phyloP scores from a whole-genome alignment of 139 green algal species.

The Chlorella sp. region DNA sequence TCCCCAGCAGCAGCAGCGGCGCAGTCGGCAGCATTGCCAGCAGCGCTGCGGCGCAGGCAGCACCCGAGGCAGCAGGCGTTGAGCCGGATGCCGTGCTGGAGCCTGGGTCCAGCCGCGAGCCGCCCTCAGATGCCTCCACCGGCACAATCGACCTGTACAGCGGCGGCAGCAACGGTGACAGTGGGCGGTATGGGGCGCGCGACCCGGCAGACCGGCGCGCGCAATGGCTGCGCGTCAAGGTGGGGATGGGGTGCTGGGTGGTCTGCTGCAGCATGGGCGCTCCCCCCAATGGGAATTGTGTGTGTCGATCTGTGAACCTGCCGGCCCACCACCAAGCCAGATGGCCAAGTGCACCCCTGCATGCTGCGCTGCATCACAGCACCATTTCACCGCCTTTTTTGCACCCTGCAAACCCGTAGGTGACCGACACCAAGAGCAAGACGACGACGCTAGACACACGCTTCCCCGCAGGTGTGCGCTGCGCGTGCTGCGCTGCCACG shows the following conservation, averaged over 20 bases:
- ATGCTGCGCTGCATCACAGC: no score
- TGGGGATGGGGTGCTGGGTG: no score
- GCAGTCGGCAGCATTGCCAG: not conserved
- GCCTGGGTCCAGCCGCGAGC: not conserved
- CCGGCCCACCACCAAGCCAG: no score
- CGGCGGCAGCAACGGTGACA: not conserved
- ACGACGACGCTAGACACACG: constrained; percentile 41
- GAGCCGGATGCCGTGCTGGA: constrained; percentile 34
- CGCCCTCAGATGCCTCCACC: not conserved
- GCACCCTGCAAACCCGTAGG: no score
- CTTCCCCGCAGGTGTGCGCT: constrained; percentile 34
- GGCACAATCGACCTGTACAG: constrained; percentile 27
- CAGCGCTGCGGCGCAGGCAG: not conserved
- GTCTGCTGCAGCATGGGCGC: no score
- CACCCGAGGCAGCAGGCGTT: not conserved
- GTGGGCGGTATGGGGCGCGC: constrained; percentile 4
- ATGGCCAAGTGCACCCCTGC: no score
- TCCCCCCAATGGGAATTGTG: no score
- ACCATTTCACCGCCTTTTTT: no score
- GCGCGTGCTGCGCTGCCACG: constrained; percentile 32
- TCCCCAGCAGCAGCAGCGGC: not conserved
- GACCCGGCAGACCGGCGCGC: constrained; percentile 6
- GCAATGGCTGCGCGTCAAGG: constrained; percentile 13
- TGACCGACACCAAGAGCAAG: constrained; percentile 9
- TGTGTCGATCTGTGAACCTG: no score